A percentile compares a stretch with the other conserved stretches of the same genome.
Evolutionary conservation across 2,329 filamentous ascomycete genomes (phyloP).

Genomic region (Claviceps pazoutovae): DNA sequence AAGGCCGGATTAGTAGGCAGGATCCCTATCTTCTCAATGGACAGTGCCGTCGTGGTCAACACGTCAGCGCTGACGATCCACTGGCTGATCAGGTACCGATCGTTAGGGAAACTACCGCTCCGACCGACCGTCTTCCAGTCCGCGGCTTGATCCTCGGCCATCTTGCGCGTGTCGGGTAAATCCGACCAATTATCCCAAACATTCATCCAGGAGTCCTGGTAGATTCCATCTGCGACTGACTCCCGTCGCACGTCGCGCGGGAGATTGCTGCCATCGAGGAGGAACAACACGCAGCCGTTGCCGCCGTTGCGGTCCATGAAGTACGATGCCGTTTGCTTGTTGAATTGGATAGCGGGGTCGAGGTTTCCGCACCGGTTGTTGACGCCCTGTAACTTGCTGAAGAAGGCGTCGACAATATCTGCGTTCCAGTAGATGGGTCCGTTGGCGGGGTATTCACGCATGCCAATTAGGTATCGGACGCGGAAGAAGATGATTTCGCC

Average conservation of each 20-base stretch:
- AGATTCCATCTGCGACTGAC: slow-evolving; percentile 17
- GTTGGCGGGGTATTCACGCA: slow-evolving; percentile 20
- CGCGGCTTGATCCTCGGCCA: slow-evolving; percentile 12
- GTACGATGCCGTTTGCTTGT: slow-evolving; percentile 13
- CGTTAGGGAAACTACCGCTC: slow-evolving; percentile 9
- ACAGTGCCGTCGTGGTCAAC: slow-evolving; percentile 14
- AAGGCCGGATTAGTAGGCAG: slow-evolving; percentile 19
- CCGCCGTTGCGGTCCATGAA: slow-evolving; percentile 20
- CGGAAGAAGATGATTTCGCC: slow-evolving; percentile 32
- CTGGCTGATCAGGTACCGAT: slow-evolving; percentile 17
- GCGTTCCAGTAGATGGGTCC: slow-evolving; percentile 21
- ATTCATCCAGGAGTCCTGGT: slow-evolving; percentile 11
- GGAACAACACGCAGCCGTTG: slow-evolving; percentile 20
- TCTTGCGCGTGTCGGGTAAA: slow-evolving; percentile 12
- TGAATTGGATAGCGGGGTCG: slow-evolving; percentile 11
- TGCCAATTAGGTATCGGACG: slow-evolving; percentile 26
- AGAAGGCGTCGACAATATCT: slow-evolving; percentile 27
- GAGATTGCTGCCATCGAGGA: slow-evolving; percentile 14
- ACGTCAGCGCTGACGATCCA: slow-evolving; percentile 18
- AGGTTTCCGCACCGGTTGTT: slow-evolving; percentile 25
- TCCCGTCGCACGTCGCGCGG: slow-evolving; percentile 10
- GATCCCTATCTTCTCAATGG: slow-evolving; percentile 17
- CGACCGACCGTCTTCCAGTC: slow-evolving; percentile 11
- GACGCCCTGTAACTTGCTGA: slow-evolving; percentile 25
- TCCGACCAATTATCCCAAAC: slow-evolving; percentile 19